Base-by-base conservation (phyloP, 805 yeast genomes). In the Cyberlindnera sargentensis region DNA sequence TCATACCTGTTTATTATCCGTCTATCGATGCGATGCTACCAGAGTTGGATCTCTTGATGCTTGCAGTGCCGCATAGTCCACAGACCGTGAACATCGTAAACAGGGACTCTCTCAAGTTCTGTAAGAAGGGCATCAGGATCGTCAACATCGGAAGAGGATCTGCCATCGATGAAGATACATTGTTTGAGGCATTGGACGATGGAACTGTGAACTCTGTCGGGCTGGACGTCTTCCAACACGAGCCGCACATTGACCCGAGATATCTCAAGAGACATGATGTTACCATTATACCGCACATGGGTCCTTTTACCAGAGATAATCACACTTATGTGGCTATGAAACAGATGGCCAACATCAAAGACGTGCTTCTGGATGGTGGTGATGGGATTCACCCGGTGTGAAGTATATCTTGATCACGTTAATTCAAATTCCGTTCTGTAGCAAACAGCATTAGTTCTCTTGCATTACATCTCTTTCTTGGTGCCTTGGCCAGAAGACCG, bases 121-220 rank as follows among this genome's bases (percentile, higher is more conserved):
- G 83, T 45, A 68, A 72, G 36, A 64, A 68, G 39, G 81, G 84
- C 2, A 70, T 80, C 15, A 68, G 84, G 43, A 64, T 84, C 28
- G 78, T 84, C 39, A 84, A 84, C 56, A 79, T 84, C 35, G 93
- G 93, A 3, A 68, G 95, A 46, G 95, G 93, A 2, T 52, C 71
- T 6, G 73, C 83, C 31, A 70, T 84, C 43, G 78, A 83, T 51
- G 86, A 81, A 50, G 67, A 72, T 10, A 88, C 77, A 3, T 59
- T 84, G 40, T 65, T 83, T 8, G 67, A 63, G 6, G 89, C 82
- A 0, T 65, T 84, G 44, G 67, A 78, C 43, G 49, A 70, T 5
- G 86, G 86, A 1, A 73, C 80, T 42, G 67, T 84, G 3, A 62
- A 71, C n/a, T 76, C 80, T 55, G 84, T 80, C 7, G 91, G 90